phyloP scores from a whole-genome alignment of 176 grass and related monocot species.

The Themeda triandra region DNA sequence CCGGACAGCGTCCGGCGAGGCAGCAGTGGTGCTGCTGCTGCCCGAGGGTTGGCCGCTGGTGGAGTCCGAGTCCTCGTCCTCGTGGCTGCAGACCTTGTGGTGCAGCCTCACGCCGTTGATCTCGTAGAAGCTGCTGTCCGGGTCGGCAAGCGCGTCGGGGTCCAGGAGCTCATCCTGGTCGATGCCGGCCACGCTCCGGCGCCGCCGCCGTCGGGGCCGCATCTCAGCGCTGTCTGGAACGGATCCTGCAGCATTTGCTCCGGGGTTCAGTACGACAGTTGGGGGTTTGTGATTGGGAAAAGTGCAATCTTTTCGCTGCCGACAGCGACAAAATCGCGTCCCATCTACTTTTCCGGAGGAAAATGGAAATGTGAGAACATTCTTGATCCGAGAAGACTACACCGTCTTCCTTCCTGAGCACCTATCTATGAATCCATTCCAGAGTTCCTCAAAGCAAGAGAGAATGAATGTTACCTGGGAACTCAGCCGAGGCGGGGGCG shows the following conservation, averaged over 20 bases:
- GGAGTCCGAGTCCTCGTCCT: not conserved
- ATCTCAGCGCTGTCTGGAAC: constrained; percentile 26
- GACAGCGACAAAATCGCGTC: not conserved
- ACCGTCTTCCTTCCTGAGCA: not conserved
- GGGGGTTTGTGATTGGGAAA: not conserved
- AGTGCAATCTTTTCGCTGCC: not conserved
- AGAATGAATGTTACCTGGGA: constrained; percentile 31
- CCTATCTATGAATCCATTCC: too few relatives aligned
- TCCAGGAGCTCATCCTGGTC: constrained; percentile 83
- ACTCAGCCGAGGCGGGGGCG: not conserved
- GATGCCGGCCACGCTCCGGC: constrained; percentile 62
- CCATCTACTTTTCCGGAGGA: not conserved
- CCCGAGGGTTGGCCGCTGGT: constrained; percentile 22
- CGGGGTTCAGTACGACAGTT: not conserved
- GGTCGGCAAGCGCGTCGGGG: constrained; percentile 53
- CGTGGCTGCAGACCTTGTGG: constrained; percentile 71
- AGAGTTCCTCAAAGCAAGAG: not conserved
- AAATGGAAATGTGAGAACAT: not conserved
- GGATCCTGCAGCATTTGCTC: not conserved
- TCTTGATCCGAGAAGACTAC: not conserved
- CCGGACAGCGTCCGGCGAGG: not conserved
- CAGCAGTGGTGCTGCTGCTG: not conserved
- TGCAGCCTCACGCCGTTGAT: constrained; percentile 69
- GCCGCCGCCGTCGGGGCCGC: constrained; percentile 25
- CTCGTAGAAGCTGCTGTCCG: constrained; percentile 85